Percentiles rank a stretch among this genome's conserved stretches.
phyloP scores from a whole-genome alignment of 2,329 filamentous ascomycete genomes.

The Pseudocercospora fijiensis region DNA sequence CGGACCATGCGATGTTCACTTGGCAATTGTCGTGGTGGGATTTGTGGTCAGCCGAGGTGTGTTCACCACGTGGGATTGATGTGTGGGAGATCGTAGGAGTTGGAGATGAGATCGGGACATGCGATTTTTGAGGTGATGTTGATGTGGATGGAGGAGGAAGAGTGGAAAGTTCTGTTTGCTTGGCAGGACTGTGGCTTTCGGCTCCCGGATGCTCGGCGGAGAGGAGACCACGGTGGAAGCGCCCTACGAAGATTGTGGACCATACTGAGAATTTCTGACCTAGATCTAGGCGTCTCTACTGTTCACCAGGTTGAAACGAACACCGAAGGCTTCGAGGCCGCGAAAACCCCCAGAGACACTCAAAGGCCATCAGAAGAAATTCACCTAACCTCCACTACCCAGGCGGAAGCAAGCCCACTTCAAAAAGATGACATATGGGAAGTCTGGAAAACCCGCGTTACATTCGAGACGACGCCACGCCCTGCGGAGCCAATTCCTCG shows the following conservation, averaged over 20 bases:
- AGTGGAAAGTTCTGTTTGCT: neutral
- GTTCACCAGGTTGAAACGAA: neutral
- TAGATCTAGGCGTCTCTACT: neutral
- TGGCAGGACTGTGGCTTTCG: neutral
- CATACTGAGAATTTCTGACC: too few relatives aligned
- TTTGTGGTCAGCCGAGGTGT: neutral
- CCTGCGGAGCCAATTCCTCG: neutral
- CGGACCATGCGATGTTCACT: neutral
- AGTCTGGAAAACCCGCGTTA: neutral
- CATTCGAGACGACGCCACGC: neutral
- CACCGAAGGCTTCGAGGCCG: neutral
- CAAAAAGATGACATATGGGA: neutral
- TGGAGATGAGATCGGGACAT: neutral
- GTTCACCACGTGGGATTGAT: neutral
- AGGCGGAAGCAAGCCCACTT: neutral
- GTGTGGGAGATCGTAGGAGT: neutral
- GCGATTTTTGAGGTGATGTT: neutral
- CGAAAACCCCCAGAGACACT: neutral
- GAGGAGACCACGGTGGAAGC: neutral
- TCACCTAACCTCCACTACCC: neutral
- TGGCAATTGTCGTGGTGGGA: neutral
- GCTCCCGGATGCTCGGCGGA: neutral
- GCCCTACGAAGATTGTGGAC: neutral
- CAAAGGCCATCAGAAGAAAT: neutral
- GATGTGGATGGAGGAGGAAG: neutral